phyloP scores from a whole-genome alignment of 257 asterid species.

The Scutellaria minor region DNA sequence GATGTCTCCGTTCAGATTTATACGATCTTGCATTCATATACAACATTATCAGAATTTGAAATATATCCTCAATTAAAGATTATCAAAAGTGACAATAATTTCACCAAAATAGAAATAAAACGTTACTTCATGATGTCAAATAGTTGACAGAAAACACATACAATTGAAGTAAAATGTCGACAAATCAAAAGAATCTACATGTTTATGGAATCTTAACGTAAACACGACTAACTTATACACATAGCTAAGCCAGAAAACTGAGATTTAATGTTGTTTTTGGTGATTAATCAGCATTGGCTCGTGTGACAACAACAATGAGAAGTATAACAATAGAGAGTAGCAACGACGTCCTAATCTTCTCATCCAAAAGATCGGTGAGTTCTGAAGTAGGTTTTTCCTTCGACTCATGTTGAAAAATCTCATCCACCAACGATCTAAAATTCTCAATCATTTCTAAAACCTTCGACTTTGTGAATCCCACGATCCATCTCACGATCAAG shows the following conservation, averaged over 20 bases:
- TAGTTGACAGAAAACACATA: background rate
- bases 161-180: background rate
- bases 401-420: conserved; percentile 41
- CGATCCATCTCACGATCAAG: conserved; percentile 52
- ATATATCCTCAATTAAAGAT: too few relatives aligned
- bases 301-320: conserved; percentile 54
- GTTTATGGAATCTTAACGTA: background rate
- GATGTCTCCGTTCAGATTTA: too few relatives aligned
- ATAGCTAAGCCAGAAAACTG: background rate
- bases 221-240: background rate
- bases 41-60: too few relatives aligned
- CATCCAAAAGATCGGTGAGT: conserved; percentile 52
- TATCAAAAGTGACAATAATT: background rate
- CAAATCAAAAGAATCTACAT: background rate
- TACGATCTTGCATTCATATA: too few relatives aligned
- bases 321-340: conserved; percentile 55
- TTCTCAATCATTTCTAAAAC: conserved; percentile 47
- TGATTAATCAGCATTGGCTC: conserved; percentile 31
- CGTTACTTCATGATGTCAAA: too few relatives aligned
- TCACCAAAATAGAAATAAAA: background rate
- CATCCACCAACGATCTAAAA: conserved; percentile 41
- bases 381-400: conserved; percentile 54
- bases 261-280: background rate
- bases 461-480: conserved; percentile 46
- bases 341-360: conserved; percentile 57